Evolutionary conservation across 2,329 filamentous ascomycete species (phyloP).

Genomic region (Ambrosiella cleistominuta): DNA sequence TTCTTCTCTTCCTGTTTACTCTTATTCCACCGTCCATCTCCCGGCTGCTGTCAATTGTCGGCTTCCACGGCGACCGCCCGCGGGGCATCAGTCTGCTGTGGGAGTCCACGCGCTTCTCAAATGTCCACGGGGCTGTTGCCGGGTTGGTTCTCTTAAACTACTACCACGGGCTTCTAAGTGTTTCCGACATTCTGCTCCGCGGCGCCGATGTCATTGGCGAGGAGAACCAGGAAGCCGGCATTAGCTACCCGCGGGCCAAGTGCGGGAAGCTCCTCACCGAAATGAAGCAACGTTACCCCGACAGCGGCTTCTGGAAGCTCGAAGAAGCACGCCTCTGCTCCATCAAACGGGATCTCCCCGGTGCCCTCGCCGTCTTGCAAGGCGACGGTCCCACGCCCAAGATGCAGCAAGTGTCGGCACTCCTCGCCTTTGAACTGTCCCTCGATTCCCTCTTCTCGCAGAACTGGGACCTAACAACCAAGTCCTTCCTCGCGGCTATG

Average conservation of each 20-base stretch:
- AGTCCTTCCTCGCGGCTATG: constrained; percentile 56
- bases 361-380: constrained; percentile 40
- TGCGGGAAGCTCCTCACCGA: constrained; percentile 49
- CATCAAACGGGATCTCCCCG: constrained; percentile 45
- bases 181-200: constrained; percentile 69
- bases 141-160: constrained; percentile 67
- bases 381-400: constrained; percentile 46
- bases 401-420: constrained; percentile 74
- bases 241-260: constrained; percentile 54
- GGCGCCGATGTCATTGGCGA: constrained; percentile 30
- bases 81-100: constrained; percentile 74
- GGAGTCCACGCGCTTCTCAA: constrained; percentile 70
- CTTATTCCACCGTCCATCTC: constrained; percentile 83
- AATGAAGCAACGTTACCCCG: constrained; percentile 64
- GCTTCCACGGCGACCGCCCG: constrained; percentile 76
- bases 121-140: constrained; percentile 83
- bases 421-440: constrained; percentile 71
- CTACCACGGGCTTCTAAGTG: constrained; percentile 73
- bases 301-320: constrained; percentile 69
- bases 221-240: constrained; percentile 36
- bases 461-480: constrained; percentile 55
- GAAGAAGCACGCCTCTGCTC: constrained; percentile 70
- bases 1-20: constrained; percentile 72
- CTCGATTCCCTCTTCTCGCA: constrained; percentile 65
- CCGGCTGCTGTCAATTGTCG: constrained; percentile 72